Evolutionary conservation across 805 yeast species (phyloP).

Genomic region (Kregervanrija pseudodelftensis): DNA sequence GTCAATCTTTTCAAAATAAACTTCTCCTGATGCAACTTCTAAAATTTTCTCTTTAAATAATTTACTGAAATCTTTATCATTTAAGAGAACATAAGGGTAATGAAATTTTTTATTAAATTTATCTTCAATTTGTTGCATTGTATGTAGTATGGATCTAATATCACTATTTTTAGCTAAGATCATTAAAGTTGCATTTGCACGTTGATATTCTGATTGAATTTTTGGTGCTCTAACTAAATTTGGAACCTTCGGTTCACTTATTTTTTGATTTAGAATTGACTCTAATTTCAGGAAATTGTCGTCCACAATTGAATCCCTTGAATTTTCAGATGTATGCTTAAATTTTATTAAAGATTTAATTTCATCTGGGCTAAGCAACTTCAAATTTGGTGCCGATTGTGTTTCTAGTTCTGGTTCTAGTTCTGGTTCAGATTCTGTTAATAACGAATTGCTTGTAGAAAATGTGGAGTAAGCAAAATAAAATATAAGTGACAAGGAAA

Average conservation of each 20-base stretch:
- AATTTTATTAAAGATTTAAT: not conserved
- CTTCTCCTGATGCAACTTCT: constrained; percentile 34
- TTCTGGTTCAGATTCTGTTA: no score
- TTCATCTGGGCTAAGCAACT: no score
- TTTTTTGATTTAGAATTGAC: constrained; percentile 28
- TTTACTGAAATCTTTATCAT: constrained; percentile 59
- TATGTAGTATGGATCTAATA: constrained; percentile 34
- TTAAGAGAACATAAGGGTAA: constrained; percentile 77
- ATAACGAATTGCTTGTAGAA: no score
- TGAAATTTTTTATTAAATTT: constrained; percentile 62
- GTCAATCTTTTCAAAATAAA: constrained; percentile 47
- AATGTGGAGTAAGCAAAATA: no score
- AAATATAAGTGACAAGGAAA: no score
- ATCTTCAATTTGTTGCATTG: constrained; percentile 56
- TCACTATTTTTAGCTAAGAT: constrained; percentile 71
- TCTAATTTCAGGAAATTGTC: constrained; percentile 33
- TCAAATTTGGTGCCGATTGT: no score
- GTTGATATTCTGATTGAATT: constrained; percentile 22
- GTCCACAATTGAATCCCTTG: constrained; percentile 27
- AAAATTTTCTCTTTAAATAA: constrained; percentile 43
- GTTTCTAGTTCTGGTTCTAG: no score
- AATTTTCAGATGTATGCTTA: constrained; percentile 2
- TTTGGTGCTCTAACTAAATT: constrained; percentile 25
- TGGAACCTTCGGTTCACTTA: constrained; percentile 42
- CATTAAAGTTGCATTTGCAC: constrained; percentile 71